Conservation (phyloP, 768 basidiomycete genomes). For the Amanita polypyramis region DNA sequence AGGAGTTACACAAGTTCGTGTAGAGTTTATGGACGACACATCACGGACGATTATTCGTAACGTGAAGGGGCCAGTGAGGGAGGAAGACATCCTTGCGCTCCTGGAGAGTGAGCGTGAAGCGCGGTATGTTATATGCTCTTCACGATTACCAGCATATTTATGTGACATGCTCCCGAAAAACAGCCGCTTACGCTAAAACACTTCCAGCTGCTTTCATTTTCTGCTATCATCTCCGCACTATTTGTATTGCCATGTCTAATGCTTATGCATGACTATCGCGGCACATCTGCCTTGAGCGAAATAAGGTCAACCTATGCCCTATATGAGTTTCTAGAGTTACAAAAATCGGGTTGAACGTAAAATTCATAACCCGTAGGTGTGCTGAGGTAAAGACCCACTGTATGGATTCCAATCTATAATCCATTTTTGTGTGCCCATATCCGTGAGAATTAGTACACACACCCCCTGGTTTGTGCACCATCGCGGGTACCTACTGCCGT, state of each 20-base stretch:
- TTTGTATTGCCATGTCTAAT: constrained; percentile 3
- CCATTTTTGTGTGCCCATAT: no score
- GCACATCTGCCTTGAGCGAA: neutral
- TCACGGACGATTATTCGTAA: constrained; percentile 96
- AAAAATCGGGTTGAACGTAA: no score
- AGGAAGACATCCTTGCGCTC: constrained; percentile 93
- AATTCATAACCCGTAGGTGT: no score
- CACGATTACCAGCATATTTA: constrained; percentile 3
- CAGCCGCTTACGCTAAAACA: constrained; percentile 7
- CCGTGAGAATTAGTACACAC: no score
- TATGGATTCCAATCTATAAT: no score
- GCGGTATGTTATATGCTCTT: constrained; percentile 53
- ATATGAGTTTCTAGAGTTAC: no score
- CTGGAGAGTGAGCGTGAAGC: constrained; percentile 99
- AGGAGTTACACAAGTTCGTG: constrained; percentile 98
- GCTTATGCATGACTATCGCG: constrained; percentile 1
- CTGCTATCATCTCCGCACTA: neutral
- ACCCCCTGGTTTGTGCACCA: no score
- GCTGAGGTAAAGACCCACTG: no score
- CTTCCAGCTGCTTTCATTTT: neutral
- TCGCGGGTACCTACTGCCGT: no score
- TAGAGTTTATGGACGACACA: constrained; percentile 98
- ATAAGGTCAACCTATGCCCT: neutral
- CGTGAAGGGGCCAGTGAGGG: constrained; percentile 95
- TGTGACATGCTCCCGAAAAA: neutral